A percentile compares a stretch with the other conserved stretches of the same genome.
Evolutionary conservation across 164 flowering plant species (phyloP).

Genomic region (Chimonanthus praecox): DNA sequence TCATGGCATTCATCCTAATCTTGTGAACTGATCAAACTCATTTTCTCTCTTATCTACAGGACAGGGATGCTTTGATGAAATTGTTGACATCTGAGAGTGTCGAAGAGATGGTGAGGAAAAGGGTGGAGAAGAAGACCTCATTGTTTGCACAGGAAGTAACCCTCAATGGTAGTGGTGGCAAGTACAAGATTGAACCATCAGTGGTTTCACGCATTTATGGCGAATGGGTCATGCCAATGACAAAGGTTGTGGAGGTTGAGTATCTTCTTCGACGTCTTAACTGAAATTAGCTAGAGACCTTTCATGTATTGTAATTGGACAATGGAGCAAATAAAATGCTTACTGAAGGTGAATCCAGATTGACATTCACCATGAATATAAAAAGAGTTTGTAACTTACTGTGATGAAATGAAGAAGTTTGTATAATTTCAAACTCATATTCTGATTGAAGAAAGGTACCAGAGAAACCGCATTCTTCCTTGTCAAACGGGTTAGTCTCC

Average conservation of each 20-base stretch:
- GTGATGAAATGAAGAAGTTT: too few relatives aligned
- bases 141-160: slow-evolving; percentile 68
- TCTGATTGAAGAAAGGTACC: too few relatives aligned
- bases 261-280: slow-evolving; percentile 87
- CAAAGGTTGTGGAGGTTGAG: slow-evolving; percentile 74
- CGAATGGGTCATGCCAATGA: slow-evolving; percentile 93
- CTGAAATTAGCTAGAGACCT: slow-evolving; percentile 13
- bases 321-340: too few relatives aligned
- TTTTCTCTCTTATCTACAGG: slow-evolving; percentile 33
- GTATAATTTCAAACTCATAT: too few relatives aligned
- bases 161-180: slow-evolving; percentile 14
- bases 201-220: slow-evolving; percentile 51
- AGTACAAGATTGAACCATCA: slow-evolving; percentile 59
- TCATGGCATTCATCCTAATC: not conserved
- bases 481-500: too few relatives aligned
- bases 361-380: too few relatives aligned
- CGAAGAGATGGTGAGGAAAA: slow-evolving; percentile 62
- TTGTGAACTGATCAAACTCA: not conserved
- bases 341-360: too few relatives aligned
- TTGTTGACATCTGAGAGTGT: slow-evolving; percentile 56
- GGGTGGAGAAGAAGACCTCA: slow-evolving; percentile 78
- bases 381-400: too few relatives aligned
- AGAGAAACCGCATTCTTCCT: too few relatives aligned
- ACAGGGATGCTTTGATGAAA: slow-evolving; percentile 64
- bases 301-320: too few relatives aligned